phyloP scores from a whole-genome alignment of 441 rosid species.

The Euphorbia celastroides region DNA sequence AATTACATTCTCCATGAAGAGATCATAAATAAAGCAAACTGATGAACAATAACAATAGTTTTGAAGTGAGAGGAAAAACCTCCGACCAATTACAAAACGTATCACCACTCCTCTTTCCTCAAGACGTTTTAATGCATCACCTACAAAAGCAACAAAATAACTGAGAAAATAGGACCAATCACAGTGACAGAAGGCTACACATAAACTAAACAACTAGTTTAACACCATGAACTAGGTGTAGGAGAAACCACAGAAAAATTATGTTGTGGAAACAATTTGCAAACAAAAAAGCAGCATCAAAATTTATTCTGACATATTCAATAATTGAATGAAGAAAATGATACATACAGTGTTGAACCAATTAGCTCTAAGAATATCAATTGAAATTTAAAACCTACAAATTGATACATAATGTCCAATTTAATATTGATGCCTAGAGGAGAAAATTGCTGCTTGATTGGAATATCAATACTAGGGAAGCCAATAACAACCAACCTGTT shows the following conservation, averaged over 20 bases:
- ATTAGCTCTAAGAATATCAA: neutral
- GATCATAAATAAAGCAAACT: slow-evolving; percentile 13
- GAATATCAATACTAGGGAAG: neutral
- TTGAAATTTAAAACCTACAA: neutral
- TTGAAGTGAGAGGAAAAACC: slow-evolving; percentile 44
- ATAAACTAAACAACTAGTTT: neutral
- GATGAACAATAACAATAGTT: slow-evolving; percentile 17
- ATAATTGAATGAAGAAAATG: neutral
- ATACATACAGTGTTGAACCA: neutral
- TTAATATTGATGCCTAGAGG: neutral
- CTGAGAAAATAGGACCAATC: neutral
- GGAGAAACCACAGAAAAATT: neutral
- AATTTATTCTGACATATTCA: neutral
- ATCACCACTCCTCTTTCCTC: slow-evolving; percentile 88
- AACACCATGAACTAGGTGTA: neutral
- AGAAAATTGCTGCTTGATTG: neutral
- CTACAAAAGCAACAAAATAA: slow-evolving; percentile 30
- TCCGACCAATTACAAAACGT: slow-evolving; percentile 91
- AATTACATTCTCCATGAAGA: neutral
- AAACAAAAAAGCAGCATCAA: neutral
- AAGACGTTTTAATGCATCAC: slow-evolving; percentile 73
- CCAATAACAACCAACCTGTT: slow-evolving; percentile 40
- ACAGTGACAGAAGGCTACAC: neutral
- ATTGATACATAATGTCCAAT: neutral
- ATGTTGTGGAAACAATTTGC: neutral